Percentiles rank a stretch among this genome's conserved stretches.
Conservation (phyloP, 805 yeast genomes). For the Candida endomychidarum region DNA sequence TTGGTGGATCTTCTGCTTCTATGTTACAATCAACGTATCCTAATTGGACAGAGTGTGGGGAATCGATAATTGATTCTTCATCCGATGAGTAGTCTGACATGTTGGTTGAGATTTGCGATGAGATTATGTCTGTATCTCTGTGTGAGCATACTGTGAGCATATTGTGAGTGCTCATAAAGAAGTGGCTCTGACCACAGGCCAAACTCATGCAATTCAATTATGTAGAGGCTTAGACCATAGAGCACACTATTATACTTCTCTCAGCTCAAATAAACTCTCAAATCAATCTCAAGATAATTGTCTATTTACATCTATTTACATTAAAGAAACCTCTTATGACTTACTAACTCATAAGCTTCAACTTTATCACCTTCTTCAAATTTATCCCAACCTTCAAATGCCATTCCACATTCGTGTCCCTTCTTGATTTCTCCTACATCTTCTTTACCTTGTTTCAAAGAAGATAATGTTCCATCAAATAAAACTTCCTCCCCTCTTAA, state of each 20-base stretch:
- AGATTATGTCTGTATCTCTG: not conserved
- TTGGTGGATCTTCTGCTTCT: conserved; percentile 40
- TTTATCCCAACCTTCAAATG: conserved; percentile 65
- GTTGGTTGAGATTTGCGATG: not conserved
- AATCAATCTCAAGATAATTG: not conserved
- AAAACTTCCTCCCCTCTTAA: conserved; percentile 49
- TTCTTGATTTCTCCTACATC: conserved; percentile 75
- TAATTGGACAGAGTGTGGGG: conserved; percentile 39
- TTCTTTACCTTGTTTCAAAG: conserved; percentile 79
- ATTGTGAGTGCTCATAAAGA: conserved; percentile 1
- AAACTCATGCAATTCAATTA: too few relatives aligned
- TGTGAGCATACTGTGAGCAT: too few relatives aligned
- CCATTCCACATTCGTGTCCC: conserved; percentile 88
- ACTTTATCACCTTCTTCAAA: conserved; percentile 76
- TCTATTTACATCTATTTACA: conserved; percentile 22
- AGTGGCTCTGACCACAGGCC: too few relatives aligned
- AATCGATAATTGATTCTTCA: conserved; percentile 34
- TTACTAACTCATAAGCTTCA: conserved; percentile 67
- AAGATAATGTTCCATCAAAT: conserved; percentile 59
- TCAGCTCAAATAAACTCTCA: too few relatives aligned
- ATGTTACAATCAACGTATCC: conserved; percentile 57
- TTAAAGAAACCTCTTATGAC: conserved; percentile 30
- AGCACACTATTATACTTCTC: too few relatives aligned
- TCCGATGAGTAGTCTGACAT: conserved; percentile 50
- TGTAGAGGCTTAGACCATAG: too few relatives aligned